phyloP scores from a whole-genome alignment of 768 basidiomycete species.

The Boletus eberwhitei region DNA sequence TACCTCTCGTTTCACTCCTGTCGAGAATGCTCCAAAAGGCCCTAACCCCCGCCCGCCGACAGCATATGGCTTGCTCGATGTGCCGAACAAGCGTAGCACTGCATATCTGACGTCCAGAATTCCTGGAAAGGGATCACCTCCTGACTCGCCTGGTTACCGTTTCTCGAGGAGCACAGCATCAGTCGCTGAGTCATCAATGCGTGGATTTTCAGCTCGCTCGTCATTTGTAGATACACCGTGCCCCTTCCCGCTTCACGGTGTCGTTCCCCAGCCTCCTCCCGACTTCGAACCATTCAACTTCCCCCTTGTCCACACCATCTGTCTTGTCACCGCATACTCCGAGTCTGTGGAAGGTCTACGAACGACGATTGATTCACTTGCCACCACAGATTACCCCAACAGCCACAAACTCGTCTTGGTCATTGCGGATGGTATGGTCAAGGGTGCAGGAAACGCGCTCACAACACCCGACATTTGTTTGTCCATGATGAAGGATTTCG shows the following conservation, averaged over 20 bases:
- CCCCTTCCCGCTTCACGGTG: slow-evolving; percentile 88
- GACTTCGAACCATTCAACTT: slow-evolving; percentile 97
- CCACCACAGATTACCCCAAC: slow-evolving; percentile 98
- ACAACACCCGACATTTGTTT: slow-evolving; percentile 94
- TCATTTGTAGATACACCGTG: slow-evolving; percentile 70
- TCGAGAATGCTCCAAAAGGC: slow-evolving; percentile 57
- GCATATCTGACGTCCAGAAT: slow-evolving; percentile 42
- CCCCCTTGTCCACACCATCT: slow-evolving; percentile 90
- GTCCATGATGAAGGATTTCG: slow-evolving; percentile 95
- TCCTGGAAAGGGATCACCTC: slow-evolving; percentile 57
- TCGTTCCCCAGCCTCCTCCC: slow-evolving; percentile 87
- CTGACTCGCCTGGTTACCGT: slow-evolving; percentile 66
- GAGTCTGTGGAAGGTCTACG: slow-evolving; percentile 95
- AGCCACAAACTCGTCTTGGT: slow-evolving; percentile 94
- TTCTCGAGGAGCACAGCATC: slow-evolving; percentile 84
- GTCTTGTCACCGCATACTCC: slow-evolving; percentile 97
- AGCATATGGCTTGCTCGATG: slow-evolving; percentile 65
- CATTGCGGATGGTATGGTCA: slow-evolving; percentile 98
- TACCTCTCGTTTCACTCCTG: slow-evolving; percentile 70
- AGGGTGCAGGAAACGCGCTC: slow-evolving; percentile 84
- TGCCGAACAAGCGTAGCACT: slow-evolving; percentile 58
- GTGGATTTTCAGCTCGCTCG: slow-evolving; percentile 35
- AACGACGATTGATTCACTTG: slow-evolving; percentile 96
- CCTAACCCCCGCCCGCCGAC: slow-evolving; percentile 54
- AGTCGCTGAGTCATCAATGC: slow-evolving; percentile 44